These are phyloP conservation scores for Ceratorhiza oryzae-sativae DNA, from an alignment of 1,284 basidiomycete species.

Conservation along the genomic window DNA sequence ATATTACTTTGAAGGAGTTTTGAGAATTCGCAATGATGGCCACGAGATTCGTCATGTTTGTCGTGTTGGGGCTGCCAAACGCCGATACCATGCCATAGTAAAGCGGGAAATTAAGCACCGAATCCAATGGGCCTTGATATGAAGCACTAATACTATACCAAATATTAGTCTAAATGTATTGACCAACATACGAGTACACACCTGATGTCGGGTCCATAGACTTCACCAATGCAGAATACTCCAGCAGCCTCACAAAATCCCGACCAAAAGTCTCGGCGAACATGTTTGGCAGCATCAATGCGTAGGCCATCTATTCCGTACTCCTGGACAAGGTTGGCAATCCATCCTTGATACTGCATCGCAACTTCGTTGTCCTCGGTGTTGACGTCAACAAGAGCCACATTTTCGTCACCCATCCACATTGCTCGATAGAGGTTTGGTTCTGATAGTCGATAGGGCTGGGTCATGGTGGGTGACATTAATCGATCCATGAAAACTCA, in stretches of 20 bases:
- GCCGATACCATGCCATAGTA: constrained; percentile 69
- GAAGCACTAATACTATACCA: constrained; percentile 49
- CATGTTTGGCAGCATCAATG: constrained; percentile 74
- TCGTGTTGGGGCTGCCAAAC: constrained; percentile 67
- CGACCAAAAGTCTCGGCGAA: constrained; percentile 71
- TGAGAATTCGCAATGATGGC: constrained; percentile 62
- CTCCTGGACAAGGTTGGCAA: constrained; percentile 64
- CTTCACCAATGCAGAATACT: constrained; percentile 86
- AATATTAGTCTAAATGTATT: constrained; percentile 43
- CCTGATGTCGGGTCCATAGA: constrained; percentile 65
- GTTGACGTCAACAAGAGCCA: constrained; percentile 75
- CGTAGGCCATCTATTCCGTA: constrained; percentile 75
- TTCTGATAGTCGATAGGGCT: constrained; percentile 72
- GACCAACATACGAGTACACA: constrained; percentile 48
- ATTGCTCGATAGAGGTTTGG: constrained; percentile 68
- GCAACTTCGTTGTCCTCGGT: constrained; percentile 69
- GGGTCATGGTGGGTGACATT: constrained; percentile 60
- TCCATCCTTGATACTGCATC: constrained; percentile 65
- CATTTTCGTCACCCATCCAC: constrained; percentile 76
- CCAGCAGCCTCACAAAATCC: constrained; percentile 72
- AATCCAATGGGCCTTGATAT: constrained; percentile 65
- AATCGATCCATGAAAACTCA: constrained; percentile 49
- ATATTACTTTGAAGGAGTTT: constrained; percentile 57
- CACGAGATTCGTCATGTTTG: constrained; percentile 67
- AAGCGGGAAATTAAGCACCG: constrained; percentile 74